Evolutionary conservation across 306 rosid species (phyloP), one percentile per base, ranked within the genome.

Genomic region (Malus sieversii): DNA sequence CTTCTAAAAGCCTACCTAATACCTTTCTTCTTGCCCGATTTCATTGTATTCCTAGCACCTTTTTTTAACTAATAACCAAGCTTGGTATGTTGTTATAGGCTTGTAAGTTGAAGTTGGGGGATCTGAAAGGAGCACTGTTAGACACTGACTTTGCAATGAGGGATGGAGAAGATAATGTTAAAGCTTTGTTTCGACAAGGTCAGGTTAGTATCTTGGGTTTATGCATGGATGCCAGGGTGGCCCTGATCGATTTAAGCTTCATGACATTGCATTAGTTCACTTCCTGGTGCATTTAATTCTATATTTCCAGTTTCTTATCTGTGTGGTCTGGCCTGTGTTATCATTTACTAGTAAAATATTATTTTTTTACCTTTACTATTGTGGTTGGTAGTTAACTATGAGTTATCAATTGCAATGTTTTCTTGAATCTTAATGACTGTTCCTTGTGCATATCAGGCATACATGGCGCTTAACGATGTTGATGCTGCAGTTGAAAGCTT

Each of bases 111-210:
- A 93, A 93, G 78, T 64, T 93, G 77, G 92, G 96, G 45, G 97
- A 93, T 82, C 78, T 88, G 80, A 92, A 92, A 80, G 98, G 98
- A 78, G 98, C 98, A 57, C 73, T 94, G 45, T 75, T 94, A 79
- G 98, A 94, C 83, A 87, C 96, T 20, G 98, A 92, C 77, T 94
- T 91, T 77, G 98, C 98, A 29, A 89, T 92, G 84, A 93, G 95
- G 55, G 98, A 94, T 35, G 98, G 96, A 79, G 91, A 85, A 11
- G 75, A 90, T 82, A 91, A 94, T 86, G 98, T 86, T 46, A 94
- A 94, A 85, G 98, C 98, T 70, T 84, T 91, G 82, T 94, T 93
- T 68, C 97, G 98, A 71, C 96, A 93, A 82, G 98, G 98, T 68
- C 98, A 93, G 97, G 98, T 93, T 85, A 84, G 88, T 87, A 75